Evolutionary conservation across 169 alveolate genomes (phyloP).

Genomic region (Eimeria praecox): DNA sequence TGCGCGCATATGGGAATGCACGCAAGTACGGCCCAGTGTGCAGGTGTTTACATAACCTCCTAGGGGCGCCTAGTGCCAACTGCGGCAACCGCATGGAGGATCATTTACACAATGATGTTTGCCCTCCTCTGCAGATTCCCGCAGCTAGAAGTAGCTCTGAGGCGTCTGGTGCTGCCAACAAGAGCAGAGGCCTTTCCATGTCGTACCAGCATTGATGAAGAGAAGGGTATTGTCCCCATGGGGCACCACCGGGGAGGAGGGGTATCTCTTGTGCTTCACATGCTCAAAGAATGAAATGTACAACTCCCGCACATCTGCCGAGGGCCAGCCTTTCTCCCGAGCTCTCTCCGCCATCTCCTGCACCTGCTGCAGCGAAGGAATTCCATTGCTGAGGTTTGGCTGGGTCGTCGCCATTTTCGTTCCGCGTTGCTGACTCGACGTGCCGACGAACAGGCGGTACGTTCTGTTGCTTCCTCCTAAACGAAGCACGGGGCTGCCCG

Average conservation of each 20-base stretch:
- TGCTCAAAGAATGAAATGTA: constrained; percentile 82
- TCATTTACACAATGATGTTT: not conserved
- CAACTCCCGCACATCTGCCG: constrained; percentile 81
- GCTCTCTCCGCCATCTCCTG: constrained; percentile 67
- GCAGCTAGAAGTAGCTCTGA: not conserved
- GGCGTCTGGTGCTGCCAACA: not conserved
- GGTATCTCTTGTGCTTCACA: constrained; percentile 81
- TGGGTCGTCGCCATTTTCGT: constrained; percentile 42
- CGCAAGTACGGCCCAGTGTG: not conserved
- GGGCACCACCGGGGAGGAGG: constrained; percentile 90
- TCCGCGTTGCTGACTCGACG: not conserved
- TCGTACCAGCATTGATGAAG: constrained; percentile 93
- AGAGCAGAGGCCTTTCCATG: not conserved
- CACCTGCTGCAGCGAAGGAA: constrained; percentile 21
- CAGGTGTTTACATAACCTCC: not conserved
- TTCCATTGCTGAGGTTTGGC: constrained; percentile 12
- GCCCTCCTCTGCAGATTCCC: not conserved
- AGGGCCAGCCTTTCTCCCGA: constrained; percentile 64
- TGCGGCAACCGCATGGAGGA: not conserved
- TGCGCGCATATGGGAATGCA: not conserved
- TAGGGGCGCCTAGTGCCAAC: not conserved
- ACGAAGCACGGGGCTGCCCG: not conserved
- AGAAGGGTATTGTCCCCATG: constrained; percentile 95
- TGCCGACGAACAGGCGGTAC: not conserved
- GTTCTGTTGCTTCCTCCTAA: not conserved